Evolutionary conservation across 176 grass and related monocot species (phyloP).

Genomic region (Triticum timopheevii): DNA sequence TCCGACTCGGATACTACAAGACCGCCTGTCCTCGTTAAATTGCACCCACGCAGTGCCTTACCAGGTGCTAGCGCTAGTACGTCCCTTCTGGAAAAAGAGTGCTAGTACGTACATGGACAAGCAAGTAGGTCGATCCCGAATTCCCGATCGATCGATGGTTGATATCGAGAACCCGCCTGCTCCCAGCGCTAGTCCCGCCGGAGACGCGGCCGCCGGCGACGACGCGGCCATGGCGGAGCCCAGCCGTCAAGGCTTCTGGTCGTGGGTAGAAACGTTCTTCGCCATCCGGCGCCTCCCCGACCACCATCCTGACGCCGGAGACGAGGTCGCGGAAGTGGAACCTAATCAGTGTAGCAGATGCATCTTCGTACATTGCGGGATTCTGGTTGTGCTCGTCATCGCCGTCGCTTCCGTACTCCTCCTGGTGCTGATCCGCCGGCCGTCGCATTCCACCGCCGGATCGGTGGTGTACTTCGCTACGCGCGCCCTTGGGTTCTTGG

Average conservation of each 20-base stretch:
- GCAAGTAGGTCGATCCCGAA: not conserved
- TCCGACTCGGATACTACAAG: no score
- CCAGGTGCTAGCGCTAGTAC: no score
- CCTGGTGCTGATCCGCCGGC: not conserved
- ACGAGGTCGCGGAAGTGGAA: not conserved
- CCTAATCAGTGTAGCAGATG: not conserved
- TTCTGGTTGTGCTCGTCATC: not conserved
- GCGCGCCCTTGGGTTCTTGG: not conserved
- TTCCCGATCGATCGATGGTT: not conserved
- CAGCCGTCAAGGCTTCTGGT: not conserved
- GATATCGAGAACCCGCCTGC: not conserved
- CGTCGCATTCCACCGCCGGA: not conserved
- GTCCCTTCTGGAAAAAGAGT: no score
- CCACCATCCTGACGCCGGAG: not conserved
- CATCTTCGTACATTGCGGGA: not conserved
- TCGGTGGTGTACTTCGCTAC: not conserved
- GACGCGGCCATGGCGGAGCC: not conserved
- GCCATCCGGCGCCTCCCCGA: not conserved
- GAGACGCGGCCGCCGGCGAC: not conserved
- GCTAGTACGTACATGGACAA: no score
- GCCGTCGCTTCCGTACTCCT: not conserved
- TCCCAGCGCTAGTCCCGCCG: no score
- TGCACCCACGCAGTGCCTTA: no score
- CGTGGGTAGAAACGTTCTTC: not conserved
- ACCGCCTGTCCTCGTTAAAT: no score